Evolutionary conservation across 2,329 filamentous ascomycete species (phyloP).

Genomic region (Huntiella omanensis): DNA sequence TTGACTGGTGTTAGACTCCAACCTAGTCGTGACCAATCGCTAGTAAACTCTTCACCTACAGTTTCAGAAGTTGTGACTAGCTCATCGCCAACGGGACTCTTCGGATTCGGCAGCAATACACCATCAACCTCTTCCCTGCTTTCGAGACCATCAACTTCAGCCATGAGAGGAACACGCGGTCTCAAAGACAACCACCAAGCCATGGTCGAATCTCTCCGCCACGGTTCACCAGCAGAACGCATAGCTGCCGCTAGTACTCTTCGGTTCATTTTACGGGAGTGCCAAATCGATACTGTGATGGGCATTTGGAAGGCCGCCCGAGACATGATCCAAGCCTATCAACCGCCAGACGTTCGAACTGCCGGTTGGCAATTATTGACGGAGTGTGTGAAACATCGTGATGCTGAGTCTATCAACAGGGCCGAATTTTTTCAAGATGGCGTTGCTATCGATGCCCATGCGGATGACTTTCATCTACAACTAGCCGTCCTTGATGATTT

Average conservation of each 20-base stretch:
- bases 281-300: slow-evolving; percentile 37
- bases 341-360: slow-evolving; percentile 31
- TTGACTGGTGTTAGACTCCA: slow-evolving; percentile 31
- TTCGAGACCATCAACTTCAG: slow-evolving; percentile 15
- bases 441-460: slow-evolving; percentile 33
- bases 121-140: slow-evolving; percentile 6
- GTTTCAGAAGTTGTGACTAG: not conserved
- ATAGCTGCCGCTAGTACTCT: slow-evolving; percentile 39
- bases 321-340: slow-evolving; percentile 40
- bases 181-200: slow-evolving; percentile 34
- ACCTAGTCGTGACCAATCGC: slow-evolving; percentile 30
- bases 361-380: slow-evolving; percentile 48
- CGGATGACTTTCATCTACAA: slow-evolving; percentile 47
- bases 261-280: slow-evolving; percentile 36
- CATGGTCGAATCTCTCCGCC: slow-evolving; percentile 34
- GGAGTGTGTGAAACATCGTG: slow-evolving; percentile 43
- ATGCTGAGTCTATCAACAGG: slow-evolving; percentile 47
- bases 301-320: slow-evolving; percentile 49
- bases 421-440: slow-evolving; percentile 43
- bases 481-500: slow-evolving; percentile 43
- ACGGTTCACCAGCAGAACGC: slow-evolving; percentile 32
- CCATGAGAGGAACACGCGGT: slow-evolving; percentile 19
- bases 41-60: slow-evolving; percentile 4
- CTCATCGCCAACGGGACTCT: not conserved
- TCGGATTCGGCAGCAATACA: not conserved